Evolutionary conservation across 2,329 filamentous ascomycete species (phyloP), one percentile per base, ranked within the genome.

Genomic region (Talaromyces sp.): DNA sequence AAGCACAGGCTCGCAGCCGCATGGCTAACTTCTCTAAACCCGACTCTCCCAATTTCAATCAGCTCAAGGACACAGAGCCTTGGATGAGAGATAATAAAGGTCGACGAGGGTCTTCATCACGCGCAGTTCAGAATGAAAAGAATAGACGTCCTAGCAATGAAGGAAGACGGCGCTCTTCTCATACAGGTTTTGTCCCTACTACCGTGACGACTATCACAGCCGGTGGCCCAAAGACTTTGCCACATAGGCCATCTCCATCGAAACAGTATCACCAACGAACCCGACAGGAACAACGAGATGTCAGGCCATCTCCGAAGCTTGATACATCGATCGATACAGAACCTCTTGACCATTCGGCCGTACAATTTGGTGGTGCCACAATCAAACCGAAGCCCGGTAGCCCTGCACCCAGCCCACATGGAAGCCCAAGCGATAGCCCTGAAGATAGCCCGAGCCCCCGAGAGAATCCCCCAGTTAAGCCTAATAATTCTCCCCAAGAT

Each of bases 361-460:
- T 84, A 44, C 81, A 82, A 41, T 88, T 87, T 68, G 88, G 85
- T 70, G 75, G 83, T 7, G 87, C 84, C 2, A 85, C 82, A 63
- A 78, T 81, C 20, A 82, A 84, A 2, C 80, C 82, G 4, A 70
- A 77, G 41, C 69, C 70, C 39, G 68, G 71, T 11, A 75, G 71
- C 16, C 77, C 41, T 22, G 19, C 33, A 27, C 16, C 42, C 20
- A 36, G 20, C 24, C 20, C 40, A 13, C n/a, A 19, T 16, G 35
- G 41, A 17, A 32, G 44, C 71, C 27, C 64, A 66, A 51, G 60
- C 58, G 70, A 39, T 64, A 74, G 50, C 41, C 14, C 71, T 8
- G 7, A 11, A 29, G 47, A 51, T 32, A 44, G 39, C 32, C 20
- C 37, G 77, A 37, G 10, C 10, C 11, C 16, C 40, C 70, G 71